These are phyloP conservation scores for Epichloe brachyelytri DNA, from an alignment of 2,329 filamentous ascomycete species.

Conservation along the genomic window DNA sequence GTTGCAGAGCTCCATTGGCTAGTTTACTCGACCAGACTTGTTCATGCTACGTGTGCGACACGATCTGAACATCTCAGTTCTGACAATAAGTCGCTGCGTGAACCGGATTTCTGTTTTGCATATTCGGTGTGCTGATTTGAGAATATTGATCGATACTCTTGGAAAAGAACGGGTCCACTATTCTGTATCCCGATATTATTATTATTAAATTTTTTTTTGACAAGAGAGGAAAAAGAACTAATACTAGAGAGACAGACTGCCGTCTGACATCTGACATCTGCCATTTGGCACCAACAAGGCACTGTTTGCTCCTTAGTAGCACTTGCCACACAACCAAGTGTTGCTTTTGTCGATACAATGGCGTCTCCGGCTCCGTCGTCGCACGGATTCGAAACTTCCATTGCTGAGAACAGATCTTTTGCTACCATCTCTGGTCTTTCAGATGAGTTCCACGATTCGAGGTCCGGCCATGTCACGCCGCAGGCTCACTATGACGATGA, in stretches of 20 bases:
- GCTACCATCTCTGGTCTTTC: slow-evolving; percentile 1
- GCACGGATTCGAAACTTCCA: neutral
- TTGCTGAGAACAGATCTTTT: slow-evolving; percentile 5
- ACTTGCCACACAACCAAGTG: neutral
- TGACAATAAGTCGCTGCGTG: neutral
- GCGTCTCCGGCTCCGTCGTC: neutral
- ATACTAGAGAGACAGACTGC: no score
- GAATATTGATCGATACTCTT: no score
- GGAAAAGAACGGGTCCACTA: no score
- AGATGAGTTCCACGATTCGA: neutral
- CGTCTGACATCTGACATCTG: neutral
- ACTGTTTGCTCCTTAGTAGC: no score
- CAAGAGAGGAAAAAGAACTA: no score
- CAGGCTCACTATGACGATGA: slow-evolving; percentile 15
- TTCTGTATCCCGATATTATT: no score
- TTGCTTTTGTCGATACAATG: slow-evolving; percentile 1
- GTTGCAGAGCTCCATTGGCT: neutral
- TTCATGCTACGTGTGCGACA: neutral
- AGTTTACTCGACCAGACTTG: no score
- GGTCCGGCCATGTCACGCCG: neutral
- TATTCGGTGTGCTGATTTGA: no score
- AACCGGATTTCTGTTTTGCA: neutral
- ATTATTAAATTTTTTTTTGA: no score
- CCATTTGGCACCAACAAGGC: neutral
- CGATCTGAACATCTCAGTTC: neutral